A percentile compares a stretch with the other conserved stretches of the same genome.
Conservation (phyloP, 2,329 filamentous ascomycete genomes). For the Nemania sp. region DNA sequence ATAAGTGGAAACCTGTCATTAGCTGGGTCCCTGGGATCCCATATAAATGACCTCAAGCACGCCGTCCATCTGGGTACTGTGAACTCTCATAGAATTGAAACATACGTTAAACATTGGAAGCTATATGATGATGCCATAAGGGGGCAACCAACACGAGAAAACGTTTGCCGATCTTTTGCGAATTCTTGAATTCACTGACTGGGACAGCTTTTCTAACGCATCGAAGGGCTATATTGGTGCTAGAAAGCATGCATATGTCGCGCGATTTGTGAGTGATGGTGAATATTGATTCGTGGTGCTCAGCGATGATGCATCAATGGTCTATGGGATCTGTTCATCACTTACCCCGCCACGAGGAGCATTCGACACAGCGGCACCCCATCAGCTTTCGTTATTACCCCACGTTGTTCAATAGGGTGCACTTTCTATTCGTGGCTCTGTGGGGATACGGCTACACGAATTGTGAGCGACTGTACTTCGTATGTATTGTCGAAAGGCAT, state of each 20-base stretch:
- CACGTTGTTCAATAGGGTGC: slow-evolving; percentile 44
- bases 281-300: slow-evolving; percentile 27
- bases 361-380: slow-evolving; percentile 29
- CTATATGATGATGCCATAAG: too few species aligned
- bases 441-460: slow-evolving; percentile 10
- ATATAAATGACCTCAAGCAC: too few species aligned
- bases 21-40: too few species aligned
- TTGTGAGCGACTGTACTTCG: not conserved
- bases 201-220: not conserved
- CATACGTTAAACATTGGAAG: too few species aligned
- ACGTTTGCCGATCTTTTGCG: too few species aligned
- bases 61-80: too few species aligned
- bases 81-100: too few species aligned
- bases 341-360: slow-evolving; percentile 33
- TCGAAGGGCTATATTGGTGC: slow-evolving; percentile 18
- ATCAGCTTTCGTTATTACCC: slow-evolving; percentile 41
- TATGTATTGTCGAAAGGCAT: not conserved
- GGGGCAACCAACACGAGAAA: too few species aligned
- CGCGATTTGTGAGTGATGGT: slow-evolving; percentile 22
- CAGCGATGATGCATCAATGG: slow-evolving; percentile 29
- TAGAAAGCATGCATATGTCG: slow-evolving; percentile 20
- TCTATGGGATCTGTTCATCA: slow-evolving; percentile 13
- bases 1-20: too few species aligned
- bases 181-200: not conserved
- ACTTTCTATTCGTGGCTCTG: slow-evolving; percentile 30